phyloP scores from a whole-genome alignment of 2,329 filamentous ascomycete species.

The Ceratocystis harringtonii region DNA sequence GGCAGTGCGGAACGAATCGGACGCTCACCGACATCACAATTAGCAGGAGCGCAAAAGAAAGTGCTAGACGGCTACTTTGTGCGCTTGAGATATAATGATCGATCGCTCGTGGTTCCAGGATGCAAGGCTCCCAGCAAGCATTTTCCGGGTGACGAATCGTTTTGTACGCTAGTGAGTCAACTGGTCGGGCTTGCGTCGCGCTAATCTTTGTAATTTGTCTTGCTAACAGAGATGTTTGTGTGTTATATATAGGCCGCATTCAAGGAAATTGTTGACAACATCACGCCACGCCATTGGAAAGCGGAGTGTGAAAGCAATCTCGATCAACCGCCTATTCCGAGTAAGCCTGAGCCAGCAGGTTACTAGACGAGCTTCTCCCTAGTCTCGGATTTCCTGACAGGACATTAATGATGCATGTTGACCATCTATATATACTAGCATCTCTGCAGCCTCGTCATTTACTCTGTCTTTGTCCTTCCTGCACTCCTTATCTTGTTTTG shows the following conservation, averaged over 20 bases:
- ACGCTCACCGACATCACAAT: constrained; percentile 27
- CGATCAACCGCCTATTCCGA: constrained; percentile 31
- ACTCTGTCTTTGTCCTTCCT: not conserved
- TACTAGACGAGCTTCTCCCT: constrained; percentile 23
- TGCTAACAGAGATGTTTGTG: not conserved
- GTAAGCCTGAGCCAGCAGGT: constrained; percentile 38
- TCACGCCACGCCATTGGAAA: constrained; percentile 67
- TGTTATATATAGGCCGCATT: constrained; percentile 52
- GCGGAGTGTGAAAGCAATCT: constrained; percentile 35
- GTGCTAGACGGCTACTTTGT: constrained; percentile 68
- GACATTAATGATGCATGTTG: not conserved
- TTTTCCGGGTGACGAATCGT: constrained; percentile 68
- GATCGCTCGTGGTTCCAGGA: constrained; percentile 64
- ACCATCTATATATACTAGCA: too few relatives aligned
- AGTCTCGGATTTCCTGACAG: not conserved
- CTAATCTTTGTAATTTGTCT: not conserved
- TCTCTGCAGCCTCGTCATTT: not conserved
- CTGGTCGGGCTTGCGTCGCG: not conserved
- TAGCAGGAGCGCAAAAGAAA: constrained; percentile 42
- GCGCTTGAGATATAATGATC: constrained; percentile 80
- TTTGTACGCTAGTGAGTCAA: constrained; percentile 65
- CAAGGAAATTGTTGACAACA: constrained; percentile 82
- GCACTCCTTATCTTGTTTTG: not conserved
- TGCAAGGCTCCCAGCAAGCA: constrained; percentile 68
- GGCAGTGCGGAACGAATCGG: constrained; percentile 7